Evolutionary conservation across 345 rosid genomes (phyloP), one percentile per base, ranked within the genome.

Genomic region (Citrus trifoliata): DNA sequence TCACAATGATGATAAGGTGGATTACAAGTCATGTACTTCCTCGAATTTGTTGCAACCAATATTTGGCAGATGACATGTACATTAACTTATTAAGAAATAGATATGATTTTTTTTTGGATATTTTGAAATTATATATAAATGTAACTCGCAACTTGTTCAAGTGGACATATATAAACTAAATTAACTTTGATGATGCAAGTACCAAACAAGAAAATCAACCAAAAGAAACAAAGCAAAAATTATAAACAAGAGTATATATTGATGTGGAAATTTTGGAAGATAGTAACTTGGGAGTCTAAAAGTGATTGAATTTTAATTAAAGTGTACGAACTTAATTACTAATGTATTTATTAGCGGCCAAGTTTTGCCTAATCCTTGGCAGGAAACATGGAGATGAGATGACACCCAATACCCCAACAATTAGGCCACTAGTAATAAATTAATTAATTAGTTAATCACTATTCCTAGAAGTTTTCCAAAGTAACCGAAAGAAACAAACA

Each of bases 331-430:
- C 5, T 21, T 63, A 58, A 10, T 64, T 75, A 60, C 25, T 35
- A 40, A 32, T 69, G 67, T 40, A 55, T 58, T 42, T 35, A 21
- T 70, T 71, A 61, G 80, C 59, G 61, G 74, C 62, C 58, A 55
- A 33, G 63, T 28, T 48, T 68, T 53, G 51, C 80, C 71, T n/a
- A 78, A 70, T 75, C 65, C 82, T 27, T 24, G 67, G 76, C 78
- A 79, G 81, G 83, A 79, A 84, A 67, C 79, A 76, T 73, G 79
- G 79, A 55, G 51, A 51, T 72, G 78, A 59, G 42, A 18, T 81
- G 81, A 73, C 75, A 73, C 87, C 79, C 73, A 67, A 58, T 62
- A 61, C 40, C 76, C 81, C 78, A 80, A 72, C 51, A 46, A 12
- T 46, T 46, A 46, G 18, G 51, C 51, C 51, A 46, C 51, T 46